These are phyloP conservation scores for Phytophthora ohioensis DNA, from an alignment of 352 stramenopile genomes.

Conservation along the genomic window DNA sequence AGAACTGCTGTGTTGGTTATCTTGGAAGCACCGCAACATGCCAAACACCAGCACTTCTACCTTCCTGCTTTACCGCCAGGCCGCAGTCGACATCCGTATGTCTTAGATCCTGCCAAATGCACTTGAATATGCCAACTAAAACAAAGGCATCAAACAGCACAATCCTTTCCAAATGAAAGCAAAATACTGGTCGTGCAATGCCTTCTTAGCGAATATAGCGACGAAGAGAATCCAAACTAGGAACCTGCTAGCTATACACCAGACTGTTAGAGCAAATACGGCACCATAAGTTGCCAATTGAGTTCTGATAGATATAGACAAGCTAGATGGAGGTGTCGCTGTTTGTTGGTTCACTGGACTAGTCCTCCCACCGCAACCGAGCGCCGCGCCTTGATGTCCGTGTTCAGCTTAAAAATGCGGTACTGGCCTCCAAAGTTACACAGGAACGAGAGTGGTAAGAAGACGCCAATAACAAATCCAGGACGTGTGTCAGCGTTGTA, in stretches of 20 bases:
- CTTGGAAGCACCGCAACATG: no score
- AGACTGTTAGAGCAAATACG: neutral
- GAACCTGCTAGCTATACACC: neutral
- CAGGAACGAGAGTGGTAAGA: constrained; percentile 48
- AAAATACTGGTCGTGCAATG: no score
- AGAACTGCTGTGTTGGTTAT: no score
- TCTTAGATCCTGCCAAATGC: no score
- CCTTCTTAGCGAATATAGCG: no score
- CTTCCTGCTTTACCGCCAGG: no score
- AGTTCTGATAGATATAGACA: neutral
- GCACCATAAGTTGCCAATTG: neutral
- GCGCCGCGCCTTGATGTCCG: constrained; percentile 35
- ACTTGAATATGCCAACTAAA: no score
- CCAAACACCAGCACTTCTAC: no score
- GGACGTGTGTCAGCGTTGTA: constrained; percentile 43
- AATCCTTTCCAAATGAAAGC: no score
- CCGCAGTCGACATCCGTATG: no score
- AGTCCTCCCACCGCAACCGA: constrained; percentile 1
- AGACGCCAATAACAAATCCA: constrained; percentile 41
- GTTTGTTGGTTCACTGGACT: constrained; percentile 2
- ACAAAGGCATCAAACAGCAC: no score
- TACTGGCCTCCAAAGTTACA: constrained; percentile 43
- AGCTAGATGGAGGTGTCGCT: constrained; percentile 8
- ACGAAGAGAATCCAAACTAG: neutral
- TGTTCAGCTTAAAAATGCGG: constrained; percentile 44